Evolutionary conservation across 202 grass and related monocot genomes (phyloP).

Genomic region (Brachypodium distachyon): DNA sequence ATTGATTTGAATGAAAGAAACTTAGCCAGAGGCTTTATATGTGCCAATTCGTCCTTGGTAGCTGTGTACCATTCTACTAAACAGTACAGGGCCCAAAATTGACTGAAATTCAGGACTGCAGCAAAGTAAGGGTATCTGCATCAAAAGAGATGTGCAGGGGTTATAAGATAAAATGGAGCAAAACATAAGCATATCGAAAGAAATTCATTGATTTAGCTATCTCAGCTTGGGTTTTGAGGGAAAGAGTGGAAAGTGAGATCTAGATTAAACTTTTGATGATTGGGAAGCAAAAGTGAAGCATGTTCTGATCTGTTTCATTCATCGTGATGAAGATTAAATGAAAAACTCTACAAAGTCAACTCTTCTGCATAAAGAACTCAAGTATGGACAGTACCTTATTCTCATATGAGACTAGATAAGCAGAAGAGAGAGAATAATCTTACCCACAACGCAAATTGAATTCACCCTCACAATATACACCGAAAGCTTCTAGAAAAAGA

Average conservation of each 20-base stretch:
- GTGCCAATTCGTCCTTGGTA: conserved; percentile 85
- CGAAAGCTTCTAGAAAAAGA: conserved; percentile 89
- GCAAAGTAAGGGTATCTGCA: conserved; percentile 91
- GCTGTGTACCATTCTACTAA: conserved; percentile 89
- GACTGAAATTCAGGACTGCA: conserved; percentile 86
- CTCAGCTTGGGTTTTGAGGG: not conserved
- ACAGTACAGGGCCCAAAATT: conserved; percentile 94
- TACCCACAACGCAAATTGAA: conserved; percentile 93
- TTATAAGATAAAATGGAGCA: conserved; percentile 5
- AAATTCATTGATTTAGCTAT: conserved; percentile 5
- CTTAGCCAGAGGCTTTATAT: conserved; percentile 86
- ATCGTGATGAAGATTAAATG: not conserved
- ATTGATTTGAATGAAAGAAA: conserved; percentile 95
- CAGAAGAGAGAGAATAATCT: conserved; percentile 18
- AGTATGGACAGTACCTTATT: not conserved
- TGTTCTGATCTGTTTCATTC: not conserved
- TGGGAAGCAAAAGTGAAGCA: not conserved
- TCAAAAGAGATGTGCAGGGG: not conserved
- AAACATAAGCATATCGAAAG: conserved; percentile 2
- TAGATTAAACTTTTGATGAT: not conserved
- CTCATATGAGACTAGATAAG: not conserved
- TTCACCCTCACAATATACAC: conserved; percentile 90
- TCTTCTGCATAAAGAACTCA: conserved; percentile 3
- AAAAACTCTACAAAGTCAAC: not conserved
- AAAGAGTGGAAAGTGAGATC: not conserved